Base-by-base conservation (phyloP, 2,329 filamentous ascomycete genomes). In the Cadophora malorum region DNA sequence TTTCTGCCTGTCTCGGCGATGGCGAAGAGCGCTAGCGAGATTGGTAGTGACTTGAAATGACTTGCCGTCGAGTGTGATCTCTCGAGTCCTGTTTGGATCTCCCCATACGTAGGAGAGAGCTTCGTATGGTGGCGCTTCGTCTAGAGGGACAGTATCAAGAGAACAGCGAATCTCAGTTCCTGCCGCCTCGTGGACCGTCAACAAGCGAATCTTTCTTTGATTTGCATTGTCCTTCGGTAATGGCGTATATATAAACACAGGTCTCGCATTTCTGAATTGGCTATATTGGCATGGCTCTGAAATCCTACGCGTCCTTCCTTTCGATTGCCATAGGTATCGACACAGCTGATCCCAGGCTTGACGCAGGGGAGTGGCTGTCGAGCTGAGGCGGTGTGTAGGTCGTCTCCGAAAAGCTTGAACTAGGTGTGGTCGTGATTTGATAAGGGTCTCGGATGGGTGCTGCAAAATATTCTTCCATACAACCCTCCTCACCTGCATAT, bases 21-120 rank as follows among this genome's bases (percentile, higher is more conserved):
- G 55, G 21, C 31, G 41, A 28, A 66, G 33, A 9, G 64, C 64
- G 28, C 38, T 12, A 9, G 25, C 31, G 10, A 66, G 64, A 33
- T 66, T 66, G 5, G 16, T 41, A 10, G 35, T 52, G 3, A 68
- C 66, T 5, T 45, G 52, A 33, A 65, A 38, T 16, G 41, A 9
- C n/a, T 31, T 52, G 23, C 38, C 49, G 49, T 68, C 63, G 4
- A 68, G 4, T 9, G n/a, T 53, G 23, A 68, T 65, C 47, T 68
- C 16, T 19, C 8, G 50, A 23, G 41, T 65, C 23, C 41, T 50
- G 9, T 35, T 58, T 41, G 59, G 28, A 41, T 63, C 49, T 8
- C 59, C 65, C 65, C 65, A 63, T 2, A 56, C 50, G 41, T 67
- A 67, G 16, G 65, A 67, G 3, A 67, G 31, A 1, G 65, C 59